Base-by-base conservation (phyloP, 163 green algal species). In the Chloroidium sp. region DNA sequence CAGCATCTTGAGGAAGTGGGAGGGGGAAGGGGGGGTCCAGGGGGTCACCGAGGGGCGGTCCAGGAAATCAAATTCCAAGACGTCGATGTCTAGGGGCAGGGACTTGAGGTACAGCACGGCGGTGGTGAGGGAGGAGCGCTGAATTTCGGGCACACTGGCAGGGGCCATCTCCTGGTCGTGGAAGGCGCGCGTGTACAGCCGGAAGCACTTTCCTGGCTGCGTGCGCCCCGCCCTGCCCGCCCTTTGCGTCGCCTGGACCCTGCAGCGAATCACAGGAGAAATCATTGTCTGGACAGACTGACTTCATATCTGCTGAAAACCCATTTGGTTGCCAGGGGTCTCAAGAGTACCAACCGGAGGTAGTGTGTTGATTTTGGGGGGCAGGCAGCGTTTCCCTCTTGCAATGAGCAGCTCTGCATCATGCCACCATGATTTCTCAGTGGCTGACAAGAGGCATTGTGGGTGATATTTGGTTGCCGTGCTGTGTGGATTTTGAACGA, bases 61-160 rank as follows among this genome's bases (percentile, higher is more conserved):
- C 68, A 99, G 88, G 89, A 96, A 99, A 84, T 98, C 93, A 81
- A 99, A 99, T 3, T 58, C 62, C 60, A 97, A 85, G 69, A 99
- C 92, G 78, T 98, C 94, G 62, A 97, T 86, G 60, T 85, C 85
- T 1, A 90, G 77, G 0, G 86, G 82, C 80, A 98, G 87, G 61
- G 86, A 90, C 86, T 98, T 98, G 14, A 99, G 90, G 80, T 96
- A 92, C 75, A 99, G 91, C 84, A 98, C 93, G 10, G 92, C 91
- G 1, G 84, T 90, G 67, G 91, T 88, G 62, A 98, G 89, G 2
- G 86, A 93, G 4, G 92, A 96, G 82, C 95, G 89, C 85, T 95
- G 92, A 82, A 99, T 98, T 89, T 99, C 95, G 68, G 94, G 94
- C 0, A 88, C 81, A 12, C 92, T 93, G 59, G 88, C 84, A 78